Base-by-base conservation (phyloP, 1,284 basidiomycete species). In the Sporisorium scitamineum region DNA sequence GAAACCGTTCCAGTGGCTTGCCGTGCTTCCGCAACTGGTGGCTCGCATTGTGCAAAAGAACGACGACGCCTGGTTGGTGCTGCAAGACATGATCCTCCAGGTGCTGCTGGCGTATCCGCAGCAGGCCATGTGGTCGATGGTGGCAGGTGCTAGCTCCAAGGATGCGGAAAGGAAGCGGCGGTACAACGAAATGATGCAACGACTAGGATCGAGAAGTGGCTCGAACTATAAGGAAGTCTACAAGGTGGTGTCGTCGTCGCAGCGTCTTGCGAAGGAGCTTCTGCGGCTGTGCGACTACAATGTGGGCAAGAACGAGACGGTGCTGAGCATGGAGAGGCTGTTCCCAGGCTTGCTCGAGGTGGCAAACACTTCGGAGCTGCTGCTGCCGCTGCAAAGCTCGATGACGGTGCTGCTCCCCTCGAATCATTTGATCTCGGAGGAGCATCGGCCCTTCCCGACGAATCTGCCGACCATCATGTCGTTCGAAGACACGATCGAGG, bases 21-120 rank as follows among this genome's bases (percentile, higher is more conserved):
- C 93, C 0, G 95, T 95, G 0, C 95, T 98, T 76, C 95, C 97
- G 8, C 97, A 99, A 88, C 93, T 99, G 64, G 93, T 97, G 11
- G 99, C 97, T 26, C 91, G 97, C 10, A 92, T 99, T 37, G 92
- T 92, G 20, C 94, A 98, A 80, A 87, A 86, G 18, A 92, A 94
- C 80, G 81, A 87, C n/a, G 88, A 88, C 1, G 92, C 95, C 2
- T 92, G 90, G 82, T 85, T 85, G 0, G 87, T 91, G 16, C 87
- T 99, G 18, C 88, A 90, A 2, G 88, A 86, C 61, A 89, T 99
- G 42, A 94, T 99, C 71, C 86, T 88, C 11, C 87, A 86, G 20
- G 93, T 98, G 42, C 89, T 99, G 14, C 86, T 88, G 57, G 90
- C 91, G 60, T 96, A 95, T 84, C 95, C 97, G 5, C 91, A 92